Conservation (phyloP, 2,329 filamentous ascomycete species). For the Penicillium concentricum region DNA sequence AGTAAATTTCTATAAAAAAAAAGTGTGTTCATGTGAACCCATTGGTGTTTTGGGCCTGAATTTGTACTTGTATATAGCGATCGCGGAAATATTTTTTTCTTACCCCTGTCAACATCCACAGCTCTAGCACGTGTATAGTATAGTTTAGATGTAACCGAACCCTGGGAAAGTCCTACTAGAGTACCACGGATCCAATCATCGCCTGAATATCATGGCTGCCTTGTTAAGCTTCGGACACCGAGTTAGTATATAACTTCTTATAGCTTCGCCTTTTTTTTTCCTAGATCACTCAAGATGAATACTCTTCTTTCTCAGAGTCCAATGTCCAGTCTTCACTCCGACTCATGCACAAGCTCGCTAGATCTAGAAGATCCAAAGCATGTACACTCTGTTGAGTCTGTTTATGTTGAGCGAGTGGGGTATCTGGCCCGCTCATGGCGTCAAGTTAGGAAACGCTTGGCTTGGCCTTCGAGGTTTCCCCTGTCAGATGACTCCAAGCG, state of each 20-base stretch:
- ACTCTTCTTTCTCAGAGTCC: slow-evolving; percentile 8
- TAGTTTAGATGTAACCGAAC: not conserved
- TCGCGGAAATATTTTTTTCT: slow-evolving; percentile 16
- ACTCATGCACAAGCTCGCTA: slow-evolving; percentile 19
- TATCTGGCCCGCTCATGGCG: slow-evolving; percentile 15
- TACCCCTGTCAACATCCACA: not conserved
- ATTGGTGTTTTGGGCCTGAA: slow-evolving; percentile 23
- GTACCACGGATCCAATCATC: too few relatives aligned
- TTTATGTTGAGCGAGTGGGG: slow-evolving; percentile 12
- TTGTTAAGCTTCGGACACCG: too few relatives aligned
- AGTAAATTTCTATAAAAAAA: slow-evolving; percentile 20
- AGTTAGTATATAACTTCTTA: too few relatives aligned
- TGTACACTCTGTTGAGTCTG: not conserved
- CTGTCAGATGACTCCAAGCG: slow-evolving; percentile 9
- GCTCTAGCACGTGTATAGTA: not conserved
- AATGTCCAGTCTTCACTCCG: slow-evolving; percentile 10
- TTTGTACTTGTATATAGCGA: slow-evolving; percentile 23
- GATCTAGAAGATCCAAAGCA: slow-evolving; percentile 3
- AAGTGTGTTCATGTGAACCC: slow-evolving; percentile 15
- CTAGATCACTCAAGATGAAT: not conserved
- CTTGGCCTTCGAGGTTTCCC: slow-evolving; percentile 7
- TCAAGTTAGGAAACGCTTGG: slow-evolving; percentile 10
- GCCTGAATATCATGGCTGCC: too few relatives aligned
- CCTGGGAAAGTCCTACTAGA: too few relatives aligned
- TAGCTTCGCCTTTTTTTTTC: too few relatives aligned